Base-by-base conservation (phyloP, 1,284 basidiomycete species). In the Irpex rosettiformis region DNA sequence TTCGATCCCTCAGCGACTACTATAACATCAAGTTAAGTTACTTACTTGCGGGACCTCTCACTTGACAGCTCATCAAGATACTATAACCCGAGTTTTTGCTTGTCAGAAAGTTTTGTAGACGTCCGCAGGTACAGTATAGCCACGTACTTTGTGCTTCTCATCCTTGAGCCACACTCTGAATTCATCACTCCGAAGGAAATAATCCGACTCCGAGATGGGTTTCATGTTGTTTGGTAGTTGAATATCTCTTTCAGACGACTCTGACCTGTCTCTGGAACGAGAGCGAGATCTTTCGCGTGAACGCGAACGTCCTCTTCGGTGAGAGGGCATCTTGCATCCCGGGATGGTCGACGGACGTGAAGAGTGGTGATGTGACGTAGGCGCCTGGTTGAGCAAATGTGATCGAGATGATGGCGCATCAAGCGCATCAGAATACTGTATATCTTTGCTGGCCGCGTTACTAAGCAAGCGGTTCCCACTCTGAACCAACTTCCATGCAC, bases 121-220 rank as follows among this genome's bases (percentile, higher is more conserved):
- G 8, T 18, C 8, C 43, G 21, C 18, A 47, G 43, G 43, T 18
- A 37, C 16, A 37, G 33, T 3, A 37, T 37, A 16, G 16, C 11
- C 16, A 66, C 77, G 56, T 55, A 89, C 89, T 81, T 88, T 91
- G 60, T 76, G 77, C 69, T 89, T 91, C 73, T 89, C 88, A 43
- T 89, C 85, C 69, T 85, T 90, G 60, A 92, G 75, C 90, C 90
- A 93, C 48, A 81, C 70, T 61, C 85, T 79, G 67, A 92, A 92
- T 66, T 92, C 90, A 60, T 84, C 81, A 61, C 81, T 89, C 71
- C 88, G 91, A 64, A 84, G 78, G 72, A 90, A 92, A 65, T 92
- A 93, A 67, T 91, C 89, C 0, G 82, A 78, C 65, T 90, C 88
- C 0, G 81, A 82, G 62, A 91, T 85, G 4, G 78, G 74, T 24